Conservation (phyloP, 1,139 yeast genomes). For the Diutina scorzettiae region DNA sequence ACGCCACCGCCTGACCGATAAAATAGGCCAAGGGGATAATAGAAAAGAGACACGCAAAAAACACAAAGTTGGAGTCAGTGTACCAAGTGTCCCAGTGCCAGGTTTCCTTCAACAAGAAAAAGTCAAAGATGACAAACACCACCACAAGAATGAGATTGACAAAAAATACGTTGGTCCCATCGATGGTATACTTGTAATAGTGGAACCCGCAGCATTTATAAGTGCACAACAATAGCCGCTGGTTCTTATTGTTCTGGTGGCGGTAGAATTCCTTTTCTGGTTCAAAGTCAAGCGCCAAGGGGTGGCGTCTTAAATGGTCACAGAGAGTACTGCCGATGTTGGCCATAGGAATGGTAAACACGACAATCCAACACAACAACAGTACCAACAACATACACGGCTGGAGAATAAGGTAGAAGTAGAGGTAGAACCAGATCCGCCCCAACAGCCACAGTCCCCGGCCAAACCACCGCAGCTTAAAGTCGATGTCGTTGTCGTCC, state of each 20-base stretch:
- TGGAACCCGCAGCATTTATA: slow-evolving; percentile 87
- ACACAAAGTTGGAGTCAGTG: slow-evolving; percentile 53
- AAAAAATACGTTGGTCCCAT: slow-evolving; percentile 89
- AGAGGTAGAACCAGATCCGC: slow-evolving; percentile 63
- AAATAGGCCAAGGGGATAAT: slow-evolving; percentile 92
- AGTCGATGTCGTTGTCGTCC: slow-evolving; percentile 15
- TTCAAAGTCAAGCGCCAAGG: slow-evolving; percentile 68
- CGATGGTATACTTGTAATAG: slow-evolving; percentile 91
- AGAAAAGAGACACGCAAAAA: slow-evolving; percentile 66
- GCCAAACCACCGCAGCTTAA: slow-evolving; percentile 65
- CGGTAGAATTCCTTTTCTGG: slow-evolving; percentile 42
- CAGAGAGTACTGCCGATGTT: slow-evolving; percentile 49
- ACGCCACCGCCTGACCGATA: slow-evolving; percentile 98
- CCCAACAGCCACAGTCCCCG: slow-evolving; percentile 90
- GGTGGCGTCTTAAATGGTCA: slow-evolving; percentile 80
- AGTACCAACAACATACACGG: slow-evolving; percentile 54
- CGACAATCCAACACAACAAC: slow-evolving; percentile 64
- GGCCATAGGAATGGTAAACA: slow-evolving; percentile 90
- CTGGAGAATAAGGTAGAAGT: slow-evolving; percentile 56
- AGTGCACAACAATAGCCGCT: slow-evolving; percentile 58
- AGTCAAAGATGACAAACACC: slow-evolving; percentile 72
- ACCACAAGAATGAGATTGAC: slow-evolving; percentile 76
- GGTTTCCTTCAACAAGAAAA: slow-evolving; percentile 45
- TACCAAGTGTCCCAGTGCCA: slow-evolving; percentile 37
- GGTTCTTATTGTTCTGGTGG: slow-evolving; percentile 18